Evolutionary conservation across 148 eudicot genomes (phyloP), one percentile per base, ranked within the genome.

Genomic region (Nepenthes mirabilis): DNA sequence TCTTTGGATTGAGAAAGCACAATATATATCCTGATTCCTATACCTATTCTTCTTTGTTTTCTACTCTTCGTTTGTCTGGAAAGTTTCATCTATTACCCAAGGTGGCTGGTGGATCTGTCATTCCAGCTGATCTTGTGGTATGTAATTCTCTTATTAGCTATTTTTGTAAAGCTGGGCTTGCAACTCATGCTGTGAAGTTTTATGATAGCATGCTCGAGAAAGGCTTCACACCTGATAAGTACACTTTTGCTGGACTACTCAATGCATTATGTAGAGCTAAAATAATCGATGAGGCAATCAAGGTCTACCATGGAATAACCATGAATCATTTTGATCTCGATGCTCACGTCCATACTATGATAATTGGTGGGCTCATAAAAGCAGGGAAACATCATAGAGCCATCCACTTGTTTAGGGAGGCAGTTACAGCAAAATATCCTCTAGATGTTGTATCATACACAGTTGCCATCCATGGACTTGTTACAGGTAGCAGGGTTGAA

Each of bases 111-210:
- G 78, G 81, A 51, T 33, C 63, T 43, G 40, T 36, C 23, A 45
- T 76, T 52, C 74, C 73, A 43, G 61, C 72, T 51, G 83, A 82
- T 61, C 71, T 75, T 59, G 77, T 71, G 32, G 68, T 66, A 9
- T 76, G 74, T 43, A 82, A 82, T 60, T 68, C 74, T 32, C 72
- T 82, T 57, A 47, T 82, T 36, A 75, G 70, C 62, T 82, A 76
- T 54, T 76, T 73, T 47, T 82, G 81, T 68, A 76, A 71, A 66
- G 80, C 86, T 36, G 86, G 86, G 48, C 61, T 70, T 58, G 74
- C 81, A 14, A 47, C 61, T 49, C 60, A 61, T 63, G 83, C 83
- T 54, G 63, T 82, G 61, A 73, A 73, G 45, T 71, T 82, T 45
- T 82, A 70, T 36, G 60, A 67, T 57, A 76, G 75, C 71, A 72